These are phyloP conservation scores for Luzula sylvatica DNA, from an alignment of 176 grass and related monocot genomes.

Conservation along the genomic window DNA sequence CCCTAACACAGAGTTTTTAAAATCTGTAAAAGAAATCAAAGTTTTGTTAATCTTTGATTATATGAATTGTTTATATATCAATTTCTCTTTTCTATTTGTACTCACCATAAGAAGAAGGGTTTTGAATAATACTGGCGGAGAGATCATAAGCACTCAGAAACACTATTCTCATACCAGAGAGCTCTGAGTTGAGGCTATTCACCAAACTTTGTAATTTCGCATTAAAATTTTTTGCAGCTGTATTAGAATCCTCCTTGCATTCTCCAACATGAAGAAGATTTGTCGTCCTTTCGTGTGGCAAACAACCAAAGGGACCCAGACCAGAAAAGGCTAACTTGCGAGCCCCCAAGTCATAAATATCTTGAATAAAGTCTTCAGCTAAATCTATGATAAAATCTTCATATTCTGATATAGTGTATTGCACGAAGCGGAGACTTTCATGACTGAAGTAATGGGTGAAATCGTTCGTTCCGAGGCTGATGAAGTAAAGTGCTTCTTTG, in stretches of 20 bases:
- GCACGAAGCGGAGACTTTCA: not conserved
- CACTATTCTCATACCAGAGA: slow-evolving; percentile 19
- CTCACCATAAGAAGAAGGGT: slow-evolving; percentile 40
- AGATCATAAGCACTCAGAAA: slow-evolving; percentile 33
- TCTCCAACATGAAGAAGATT: slow-evolving; percentile 21
- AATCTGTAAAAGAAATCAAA: not conserved
- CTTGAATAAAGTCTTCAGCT: slow-evolving; percentile 21
- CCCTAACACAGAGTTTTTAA: slow-evolving; percentile 51
- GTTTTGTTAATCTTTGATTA: no score
- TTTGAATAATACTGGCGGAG: slow-evolving; percentile 21
- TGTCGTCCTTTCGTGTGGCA: slow-evolving; percentile 34
- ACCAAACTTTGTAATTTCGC: slow-evolving; percentile 14
- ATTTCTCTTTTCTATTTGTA: not conserved
- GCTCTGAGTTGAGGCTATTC: slow-evolving; percentile 24
- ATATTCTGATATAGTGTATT: slow-evolving; percentile 30
- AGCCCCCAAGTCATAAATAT: slow-evolving; percentile 29
- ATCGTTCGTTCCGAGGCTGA: no score
- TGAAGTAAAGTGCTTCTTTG: no score
- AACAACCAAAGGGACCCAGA: slow-evolving; percentile 55
- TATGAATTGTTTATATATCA: not conserved
- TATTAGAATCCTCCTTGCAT: slow-evolving; percentile 33
- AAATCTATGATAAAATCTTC: slow-evolving; percentile 17
- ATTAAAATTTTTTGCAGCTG: slow-evolving; percentile 35
- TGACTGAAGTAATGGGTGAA: slow-evolving; percentile 42
- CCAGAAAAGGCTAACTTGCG: slow-evolving; percentile 23